Evolutionary conservation across 306 rosid species (phyloP), one percentile per base, ranked within the genome.

Genomic region (Quercus variabilis): DNA sequence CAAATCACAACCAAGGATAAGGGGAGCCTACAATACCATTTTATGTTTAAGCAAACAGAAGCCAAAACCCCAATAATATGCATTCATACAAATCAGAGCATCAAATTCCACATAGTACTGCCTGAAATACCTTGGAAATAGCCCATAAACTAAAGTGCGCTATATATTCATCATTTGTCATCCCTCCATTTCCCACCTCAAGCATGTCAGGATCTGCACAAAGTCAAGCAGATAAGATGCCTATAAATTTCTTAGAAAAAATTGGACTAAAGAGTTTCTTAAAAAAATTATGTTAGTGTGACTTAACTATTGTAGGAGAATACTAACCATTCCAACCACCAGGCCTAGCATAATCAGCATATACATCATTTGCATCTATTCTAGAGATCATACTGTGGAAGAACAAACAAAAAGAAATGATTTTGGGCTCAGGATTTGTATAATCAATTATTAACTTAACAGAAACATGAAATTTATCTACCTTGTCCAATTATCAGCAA

Each of bases 121-220:
- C 23, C 49, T 64, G 41, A 21, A 13, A 69, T 78, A 91, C 99
- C 98, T 95, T 95, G 78, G 99, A 95, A 83, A 95, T 85, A 57
- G 98, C 96, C 99, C 98, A 93, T 60, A 95, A 68, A 88, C 98
- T 95, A 78, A 94, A 95, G 87, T 95, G 99, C 71, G 93, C 97
- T 74, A 91, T 82, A 80, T 93, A 93, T 81, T 93, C 99, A 76
- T 90, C 76, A 73, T 85, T 91, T 17, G 87, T 91, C 99, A 95
- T 95, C 55, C 99, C 94, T 85, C 99, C 99, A 77, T 95, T 95
- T 62, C 99, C 98, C 62, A 92, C 94, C 80, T 95, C 98, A 69
- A 95, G 97, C 99, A 95, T 95, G 82, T 95, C 99, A 46, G 98
- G 99, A 87, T 95, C 98, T 95, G 95, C 74, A 73, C 19, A 77